Conservation (phyloP, 2,329 filamentous ascomycete species). For the Penicillium sp. region DNA sequence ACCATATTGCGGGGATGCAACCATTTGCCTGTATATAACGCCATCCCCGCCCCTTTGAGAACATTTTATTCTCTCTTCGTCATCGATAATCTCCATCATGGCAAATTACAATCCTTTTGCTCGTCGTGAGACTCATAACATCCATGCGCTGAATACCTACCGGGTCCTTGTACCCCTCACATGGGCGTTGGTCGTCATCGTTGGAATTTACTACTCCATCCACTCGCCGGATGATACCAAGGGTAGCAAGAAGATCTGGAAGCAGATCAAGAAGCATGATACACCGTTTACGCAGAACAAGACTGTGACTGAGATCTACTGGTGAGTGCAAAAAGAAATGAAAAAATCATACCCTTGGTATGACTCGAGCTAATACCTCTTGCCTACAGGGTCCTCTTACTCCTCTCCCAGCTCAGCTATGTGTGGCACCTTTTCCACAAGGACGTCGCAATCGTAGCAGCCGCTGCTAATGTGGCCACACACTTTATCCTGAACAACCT, state of each 20-base stretch:
- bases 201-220: constrained; percentile 72
- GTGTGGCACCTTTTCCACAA: constrained; percentile 72
- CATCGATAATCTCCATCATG: constrained; percentile 11
- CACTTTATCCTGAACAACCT: constrained; percentile 88
- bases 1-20: constrained; percentile 3
- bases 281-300: constrained; percentile 77
- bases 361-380: constrained; percentile 1
- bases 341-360: too few species aligned
- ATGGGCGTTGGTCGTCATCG: constrained; percentile 71
- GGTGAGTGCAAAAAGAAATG: too few species aligned
- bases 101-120: constrained; percentile 67
- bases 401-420: constrained; percentile 74
- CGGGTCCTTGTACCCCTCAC: constrained; percentile 71
- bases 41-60: not conserved
- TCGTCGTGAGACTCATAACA: constrained; percentile 65
- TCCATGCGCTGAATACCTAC: constrained; percentile 66
- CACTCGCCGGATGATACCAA: constrained; percentile 63
- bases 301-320: constrained; percentile 68
- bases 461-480: constrained; percentile 73
- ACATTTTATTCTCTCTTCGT: not conserved
- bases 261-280: constrained; percentile 64
- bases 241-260: constrained; percentile 68
- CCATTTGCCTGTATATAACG: constrained; percentile 5
- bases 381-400: constrained; percentile 64
- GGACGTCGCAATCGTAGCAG: constrained; percentile 61